These are phyloP conservation scores for Backusella tarrabulga DNA, from an alignment of 192 early-diverging fungal species.

Conservation along the genomic window DNA sequence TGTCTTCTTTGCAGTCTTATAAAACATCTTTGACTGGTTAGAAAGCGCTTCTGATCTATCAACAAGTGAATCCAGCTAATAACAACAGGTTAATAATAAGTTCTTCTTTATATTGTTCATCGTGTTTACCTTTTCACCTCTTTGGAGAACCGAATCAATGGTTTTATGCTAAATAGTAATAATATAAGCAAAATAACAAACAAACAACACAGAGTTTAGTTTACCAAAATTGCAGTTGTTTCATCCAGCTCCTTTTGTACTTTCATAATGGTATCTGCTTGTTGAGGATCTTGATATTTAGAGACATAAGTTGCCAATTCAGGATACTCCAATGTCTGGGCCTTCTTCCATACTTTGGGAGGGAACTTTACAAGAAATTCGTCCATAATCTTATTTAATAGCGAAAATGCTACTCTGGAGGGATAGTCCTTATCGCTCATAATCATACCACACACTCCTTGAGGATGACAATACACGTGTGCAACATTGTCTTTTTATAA, in stretches of 20 bases:
- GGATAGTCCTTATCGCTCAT: slow-evolving; percentile 91
- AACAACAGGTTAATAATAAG: not conserved
- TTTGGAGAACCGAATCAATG: slow-evolving; percentile 85
- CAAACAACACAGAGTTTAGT: too few relatives aligned
- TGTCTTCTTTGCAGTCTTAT: slow-evolving; percentile 92
- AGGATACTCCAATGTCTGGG: slow-evolving; percentile 53
- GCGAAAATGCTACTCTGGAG: slow-evolving; percentile 79
- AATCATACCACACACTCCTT: slow-evolving; percentile 73
- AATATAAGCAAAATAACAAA: not conserved
- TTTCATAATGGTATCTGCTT: slow-evolving; percentile 87
- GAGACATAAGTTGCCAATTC: slow-evolving; percentile 69
- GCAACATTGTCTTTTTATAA: slow-evolving; percentile 61
- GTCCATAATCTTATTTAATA: slow-evolving; percentile 83
- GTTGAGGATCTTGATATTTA: slow-evolving; percentile 91
- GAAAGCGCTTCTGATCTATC: slow-evolving; percentile 81
- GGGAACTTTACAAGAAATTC: slow-evolving; percentile 77
- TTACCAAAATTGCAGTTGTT: slow-evolving; percentile 88
- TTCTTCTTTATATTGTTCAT: not conserved
- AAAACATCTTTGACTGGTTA: slow-evolving; percentile 91
- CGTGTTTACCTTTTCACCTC: slow-evolving; percentile 67
- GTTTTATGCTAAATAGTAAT: slow-evolving; percentile 71
- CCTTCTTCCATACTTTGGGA: slow-evolving; percentile 38
- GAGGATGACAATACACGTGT: slow-evolving; percentile 73
- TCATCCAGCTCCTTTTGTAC: slow-evolving; percentile 97
- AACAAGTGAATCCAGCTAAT: slow-evolving; percentile 77